Evolutionary conservation across 768 basidiomycete species (phyloP).

Genomic region (Lactarius tabidus): DNA sequence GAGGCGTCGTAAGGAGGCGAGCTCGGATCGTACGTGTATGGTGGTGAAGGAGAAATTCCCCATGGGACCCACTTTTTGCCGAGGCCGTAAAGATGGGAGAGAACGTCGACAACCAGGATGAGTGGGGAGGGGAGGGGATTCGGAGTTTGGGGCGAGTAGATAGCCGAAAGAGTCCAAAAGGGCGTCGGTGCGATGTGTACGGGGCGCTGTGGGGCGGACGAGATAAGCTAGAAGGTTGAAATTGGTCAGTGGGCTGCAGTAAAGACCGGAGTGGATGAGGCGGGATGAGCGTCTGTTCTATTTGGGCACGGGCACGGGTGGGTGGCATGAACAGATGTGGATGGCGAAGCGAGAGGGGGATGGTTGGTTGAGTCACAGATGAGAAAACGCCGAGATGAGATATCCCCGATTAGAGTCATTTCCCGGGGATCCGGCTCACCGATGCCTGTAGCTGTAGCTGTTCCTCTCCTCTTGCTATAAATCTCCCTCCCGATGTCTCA

Average conservation of each 20-base stretch:
- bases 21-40: not conserved
- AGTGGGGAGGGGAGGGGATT: not conserved
- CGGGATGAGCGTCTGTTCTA: not conserved
- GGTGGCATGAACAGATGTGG: not conserved
- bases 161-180: constrained; percentile 1
- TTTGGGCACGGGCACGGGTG: not conserved
- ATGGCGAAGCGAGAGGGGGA: not conserved
- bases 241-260: constrained; percentile 13
- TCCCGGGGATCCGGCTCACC: not conserved
- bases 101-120: constrained; percentile 6
- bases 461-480: constrained; percentile 1
- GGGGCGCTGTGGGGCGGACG: constrained; percentile 13
- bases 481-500: not conserved
- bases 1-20: not conserved
- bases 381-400: constrained; percentile 24
- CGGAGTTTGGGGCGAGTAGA: constrained; percentile 20
- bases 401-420: not conserved
- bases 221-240: constrained; percentile 17
- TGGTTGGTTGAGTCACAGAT: constrained; percentile 15
- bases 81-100: not conserved
- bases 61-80: not conserved
- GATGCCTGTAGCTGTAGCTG: not conserved
- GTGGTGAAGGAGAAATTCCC: not conserved
- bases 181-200: constrained; percentile 19
- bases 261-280: constrained; percentile 11